Evolutionary conservation across 2,329 filamentous ascomycete species (phyloP), one percentile per base, ranked within the genome.

Genomic region (Diaporthe ampelina): DNA sequence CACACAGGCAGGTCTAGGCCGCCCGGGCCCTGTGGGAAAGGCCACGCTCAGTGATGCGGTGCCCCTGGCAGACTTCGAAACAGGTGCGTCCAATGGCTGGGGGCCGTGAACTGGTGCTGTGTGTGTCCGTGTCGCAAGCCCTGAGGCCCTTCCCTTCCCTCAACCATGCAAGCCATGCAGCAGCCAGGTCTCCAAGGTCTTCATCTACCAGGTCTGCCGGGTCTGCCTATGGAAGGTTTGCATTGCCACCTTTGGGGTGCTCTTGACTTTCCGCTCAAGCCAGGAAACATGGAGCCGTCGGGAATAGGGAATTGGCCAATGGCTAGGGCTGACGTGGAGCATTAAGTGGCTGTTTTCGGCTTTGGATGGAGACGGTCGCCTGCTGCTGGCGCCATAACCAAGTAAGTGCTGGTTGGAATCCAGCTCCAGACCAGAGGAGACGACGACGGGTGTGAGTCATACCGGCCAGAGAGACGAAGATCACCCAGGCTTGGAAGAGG

Each of bases 231-330:
- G 56, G 29, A 61, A 63, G 32, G 69, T 72, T 61, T 61, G 69
- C 69, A 58, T 72, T 72, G 69, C 69, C 69, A 72, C 69, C 21
- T n/a, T 63, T 15, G 69, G 32, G n/a, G n/a, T 32, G 35, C 48
- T 43, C 54, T 71, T 71, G 54, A 59, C 57, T 71, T 72, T 43
- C 40, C 40, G 69, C 69, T 32, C 45, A 43, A 71, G 17, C 56
- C 56, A 61, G 43, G 57, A 63, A 70, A 63, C 45, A 43, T 61
- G n/a, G 24, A 61, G 29, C 69, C 56, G 69, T 52, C 57, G 69
- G 58, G 45, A 54, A 5, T 57, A 54, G 15, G 69, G 69, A 32
- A 72, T 72, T 72, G 69, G n/a, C 69, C 69, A 54, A 72, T 72
- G 56, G 50, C 37, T 61, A 72, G 43, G 69, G 69, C 69, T 72